A percentile compares a stretch with the other conserved stretches of the same genome.
Evolutionary conservation across 2,329 filamentous ascomycete genomes (phyloP).

Genomic region (Diaporthe citriasiana): DNA sequence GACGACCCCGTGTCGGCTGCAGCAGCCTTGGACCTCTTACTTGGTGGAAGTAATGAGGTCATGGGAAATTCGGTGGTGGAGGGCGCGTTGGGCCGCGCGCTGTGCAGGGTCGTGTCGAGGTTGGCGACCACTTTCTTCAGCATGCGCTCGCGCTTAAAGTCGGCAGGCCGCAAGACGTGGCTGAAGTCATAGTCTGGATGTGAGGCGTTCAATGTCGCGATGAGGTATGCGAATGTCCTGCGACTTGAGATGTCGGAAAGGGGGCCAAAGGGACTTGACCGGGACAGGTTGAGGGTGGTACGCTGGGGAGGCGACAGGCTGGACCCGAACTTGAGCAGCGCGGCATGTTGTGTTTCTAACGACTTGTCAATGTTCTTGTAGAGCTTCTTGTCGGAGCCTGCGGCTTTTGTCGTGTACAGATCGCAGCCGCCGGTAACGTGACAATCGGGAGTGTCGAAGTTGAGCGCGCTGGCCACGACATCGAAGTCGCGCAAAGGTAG

Average conservation of each 20-base stretch:
- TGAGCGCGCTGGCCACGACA: conserved; percentile 90
- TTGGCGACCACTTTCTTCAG: conserved; percentile 86
- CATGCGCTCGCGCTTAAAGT: conserved; percentile 89
- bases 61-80: conserved; percentile 58
- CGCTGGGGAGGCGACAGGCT: conserved; percentile 88
- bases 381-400: conserved; percentile 94
- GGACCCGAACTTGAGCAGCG: conserved; percentile 86
- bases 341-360: conserved; percentile 91
- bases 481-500: conserved; percentile 92
- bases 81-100: conserved; percentile 77
- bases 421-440: conserved; percentile 95
- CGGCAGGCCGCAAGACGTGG: conserved; percentile 86
- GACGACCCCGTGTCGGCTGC: conserved; percentile 57
- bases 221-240: conserved; percentile 94
- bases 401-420: conserved; percentile 96
- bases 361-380: conserved; percentile 96
- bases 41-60: conserved; percentile 56
- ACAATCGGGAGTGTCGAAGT: conserved; percentile 94
- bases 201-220: conserved; percentile 95
- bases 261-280: conserved; percentile 92
- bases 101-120: conserved; percentile 89
- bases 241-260: conserved; percentile 90
- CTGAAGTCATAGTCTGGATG: conserved; percentile 99
- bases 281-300: conserved; percentile 79
- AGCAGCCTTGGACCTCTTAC: conserved; percentile 53